Evolutionary conservation across 1,284 basidiomycete species (phyloP).

Genomic region (Cystobasidium slooffiae): DNA sequence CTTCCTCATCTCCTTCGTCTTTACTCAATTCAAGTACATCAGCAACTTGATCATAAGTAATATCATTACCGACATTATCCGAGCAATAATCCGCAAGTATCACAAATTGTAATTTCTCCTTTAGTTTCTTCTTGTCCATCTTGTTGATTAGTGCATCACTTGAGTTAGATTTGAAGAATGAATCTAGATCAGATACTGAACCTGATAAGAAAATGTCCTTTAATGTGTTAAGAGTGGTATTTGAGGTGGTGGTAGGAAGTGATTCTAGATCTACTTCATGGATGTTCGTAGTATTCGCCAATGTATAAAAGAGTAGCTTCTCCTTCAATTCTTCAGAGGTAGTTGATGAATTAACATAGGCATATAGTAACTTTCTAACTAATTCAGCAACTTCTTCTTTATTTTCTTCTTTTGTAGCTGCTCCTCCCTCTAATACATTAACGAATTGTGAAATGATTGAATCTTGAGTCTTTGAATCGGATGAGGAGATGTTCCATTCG

Average conservation of each 20-base stretch:
- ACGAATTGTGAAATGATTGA: conserved; percentile 71
- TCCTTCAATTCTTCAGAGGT: conserved; percentile 50
- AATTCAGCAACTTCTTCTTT: conserved; percentile 64
- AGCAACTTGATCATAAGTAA: conserved; percentile 76
- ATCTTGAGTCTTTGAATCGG: conserved; percentile 39
- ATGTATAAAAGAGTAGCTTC: conserved; percentile 61
- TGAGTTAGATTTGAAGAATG: conserved; percentile 46
- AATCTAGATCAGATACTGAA: conserved; percentile 63
- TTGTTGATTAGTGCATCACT: conserved; percentile 20
- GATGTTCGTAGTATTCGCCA: conserved; percentile 72
- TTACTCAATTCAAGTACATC: conserved; percentile 66
- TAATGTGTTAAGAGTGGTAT: conserved; percentile 68
- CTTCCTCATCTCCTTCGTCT: conserved; percentile 58
- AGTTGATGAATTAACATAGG: conserved; percentile 59
- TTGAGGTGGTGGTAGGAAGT: conserved; percentile 62
- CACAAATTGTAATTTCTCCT: conserved; percentile 80
- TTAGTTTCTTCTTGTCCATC: conserved; percentile 58
- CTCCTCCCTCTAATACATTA: conserved; percentile 62
- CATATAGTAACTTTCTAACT: conserved; percentile 55
- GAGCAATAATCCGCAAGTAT: conserved; percentile 78
- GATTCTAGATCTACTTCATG: conserved; percentile 68
- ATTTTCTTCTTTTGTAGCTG: conserved; percentile 57
- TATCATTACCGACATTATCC: conserved; percentile 72
- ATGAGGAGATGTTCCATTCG: conserved; percentile 50
- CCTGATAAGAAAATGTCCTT: conserved; percentile 73